Conservation (phyloP, 2,329 filamentous ascomycete species). For the Fusarium duplospermum region DNA sequence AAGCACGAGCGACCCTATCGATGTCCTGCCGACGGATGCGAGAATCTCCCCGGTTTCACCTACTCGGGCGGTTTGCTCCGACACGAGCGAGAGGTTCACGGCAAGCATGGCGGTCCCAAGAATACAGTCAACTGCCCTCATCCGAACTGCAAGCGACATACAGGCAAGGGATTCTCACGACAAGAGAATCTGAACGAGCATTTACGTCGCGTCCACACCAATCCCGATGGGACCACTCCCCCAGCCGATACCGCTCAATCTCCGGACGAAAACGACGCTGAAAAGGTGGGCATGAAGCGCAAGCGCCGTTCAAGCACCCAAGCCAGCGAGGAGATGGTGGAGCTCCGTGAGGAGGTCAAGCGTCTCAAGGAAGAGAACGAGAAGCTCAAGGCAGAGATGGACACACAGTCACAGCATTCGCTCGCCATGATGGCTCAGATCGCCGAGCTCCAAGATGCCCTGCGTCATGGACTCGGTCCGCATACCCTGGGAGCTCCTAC, state of each 20-base stretch:
- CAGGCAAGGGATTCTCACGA: constrained; percentile 89
- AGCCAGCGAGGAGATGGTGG: constrained; percentile 59
- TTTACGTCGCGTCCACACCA: constrained; percentile 86
- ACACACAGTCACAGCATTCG: constrained; percentile 60
- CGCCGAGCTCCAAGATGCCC: constrained; percentile 57
- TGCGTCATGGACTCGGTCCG: constrained; percentile 51
- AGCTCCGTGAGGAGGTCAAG: constrained; percentile 74
- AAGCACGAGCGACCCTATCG: constrained; percentile 96
- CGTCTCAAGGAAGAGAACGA: constrained; percentile 74
- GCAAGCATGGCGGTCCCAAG: constrained; percentile 88
- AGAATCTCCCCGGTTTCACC: constrained; percentile 93
- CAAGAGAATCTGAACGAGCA: constrained; percentile 96
- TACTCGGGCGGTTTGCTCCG: constrained; percentile 91
- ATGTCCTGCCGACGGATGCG: constrained; percentile 83
- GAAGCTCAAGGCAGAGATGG: constrained; percentile 64
- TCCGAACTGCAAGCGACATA: constrained; percentile 87
- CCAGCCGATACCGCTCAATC: constrained; percentile 51
- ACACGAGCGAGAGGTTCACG: constrained; percentile 94
- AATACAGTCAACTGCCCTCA: constrained; percentile 90
- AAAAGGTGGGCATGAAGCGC: constrained; percentile 60
- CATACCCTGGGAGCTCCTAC: constrained; percentile 52
- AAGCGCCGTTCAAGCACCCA: constrained; percentile 54
- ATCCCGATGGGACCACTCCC: constrained; percentile 53
- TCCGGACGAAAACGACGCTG: constrained; percentile 61
- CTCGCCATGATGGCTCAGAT: constrained; percentile 63